These are phyloP conservation scores for Tuber aestivum DNA, from an alignment of 495 filamentous ascomycete genomes.

Conservation along the genomic window DNA sequence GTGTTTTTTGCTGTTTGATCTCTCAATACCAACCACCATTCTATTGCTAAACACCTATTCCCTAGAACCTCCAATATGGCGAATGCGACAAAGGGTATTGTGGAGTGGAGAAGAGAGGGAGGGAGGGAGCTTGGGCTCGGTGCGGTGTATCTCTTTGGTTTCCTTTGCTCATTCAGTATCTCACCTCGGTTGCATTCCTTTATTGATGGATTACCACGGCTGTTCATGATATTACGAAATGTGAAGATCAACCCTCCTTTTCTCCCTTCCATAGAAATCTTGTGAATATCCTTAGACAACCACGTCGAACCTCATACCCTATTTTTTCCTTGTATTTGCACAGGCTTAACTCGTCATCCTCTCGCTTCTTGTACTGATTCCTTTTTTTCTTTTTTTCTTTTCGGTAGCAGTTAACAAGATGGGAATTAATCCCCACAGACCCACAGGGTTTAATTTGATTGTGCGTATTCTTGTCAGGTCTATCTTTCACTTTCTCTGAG, in stretches of 20 bases:
- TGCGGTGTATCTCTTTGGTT: conserved; percentile 16
- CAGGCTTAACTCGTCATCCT: conserved; percentile 40
- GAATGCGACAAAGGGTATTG: background rate
- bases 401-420: background rate
- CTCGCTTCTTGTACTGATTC: conserved; percentile 41
- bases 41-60: background rate
- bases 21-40: background rate
- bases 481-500: background rate
- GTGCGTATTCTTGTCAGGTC: background rate
- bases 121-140: background rate
- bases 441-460: background rate
- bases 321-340: conserved; percentile 15
- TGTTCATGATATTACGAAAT: conserved; percentile 37
- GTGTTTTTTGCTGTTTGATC: conserved; percentile 29
- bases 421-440: background rate
- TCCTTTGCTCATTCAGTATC: conserved; percentile 21
- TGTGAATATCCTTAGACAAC: conserved; percentile 8
- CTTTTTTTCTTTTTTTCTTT: conserved; percentile 33
- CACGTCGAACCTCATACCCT: background rate
- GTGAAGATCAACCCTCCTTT: conserved; percentile 11
- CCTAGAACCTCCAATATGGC: background rate
- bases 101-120: background rate
- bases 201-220: conserved; percentile 30
- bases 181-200: conserved; percentile 17
- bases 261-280: background rate